Percentiles rank a stretch among this genome's conserved stretches.
Conservation (phyloP, 106 monocot genomes). For the Allium cepa region DNA sequence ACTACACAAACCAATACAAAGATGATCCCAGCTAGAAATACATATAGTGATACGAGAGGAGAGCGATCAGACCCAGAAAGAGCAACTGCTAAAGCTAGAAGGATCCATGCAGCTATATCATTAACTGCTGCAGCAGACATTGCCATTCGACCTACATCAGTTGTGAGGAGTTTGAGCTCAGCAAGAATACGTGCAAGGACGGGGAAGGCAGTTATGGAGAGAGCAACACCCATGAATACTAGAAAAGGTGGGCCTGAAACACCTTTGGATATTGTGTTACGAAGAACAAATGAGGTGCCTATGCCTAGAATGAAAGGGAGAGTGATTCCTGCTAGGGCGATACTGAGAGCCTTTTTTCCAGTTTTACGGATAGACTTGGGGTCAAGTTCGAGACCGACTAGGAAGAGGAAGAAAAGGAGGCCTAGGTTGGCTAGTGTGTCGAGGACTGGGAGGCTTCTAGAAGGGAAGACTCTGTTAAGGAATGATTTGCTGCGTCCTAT, state of each 20-base stretch:
- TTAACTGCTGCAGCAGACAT: slow-evolving; percentile 22
- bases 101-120: slow-evolving; percentile 14
- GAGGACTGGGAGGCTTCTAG: slow-evolving; percentile 16
- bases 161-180: slow-evolving; percentile 22
- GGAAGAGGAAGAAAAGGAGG: slow-evolving; percentile 28
- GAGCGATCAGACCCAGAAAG: slow-evolving; percentile 17
- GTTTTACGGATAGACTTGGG: slow-evolving; percentile 9
- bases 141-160: slow-evolving; percentile 17
- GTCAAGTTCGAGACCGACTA: slow-evolving; percentile 21
- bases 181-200: slow-evolving; percentile 15
- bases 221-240: slow-evolving; percentile 15
- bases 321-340: slow-evolving; percentile 16
- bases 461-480: slow-evolving; percentile 13
- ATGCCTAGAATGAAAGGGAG: slow-evolving; percentile 20
- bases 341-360: slow-evolving; percentile 15
- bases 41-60: slow-evolving; percentile 18
- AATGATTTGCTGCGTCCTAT: slow-evolving; percentile 15
- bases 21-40: slow-evolving; percentile 12
- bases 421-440: slow-evolving; percentile 32
- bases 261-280: slow-evolving; percentile 14
- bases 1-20: slow-evolving; percentile 11
- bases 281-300: slow-evolving; percentile 21
- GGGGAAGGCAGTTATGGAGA: slow-evolving; percentile 17
- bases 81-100: slow-evolving; percentile 15
- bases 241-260: slow-evolving; percentile 12